Base-by-base conservation (phyloP, 1,284 basidiomycete genomes). In the Ceraceosorus guamensis region DNA sequence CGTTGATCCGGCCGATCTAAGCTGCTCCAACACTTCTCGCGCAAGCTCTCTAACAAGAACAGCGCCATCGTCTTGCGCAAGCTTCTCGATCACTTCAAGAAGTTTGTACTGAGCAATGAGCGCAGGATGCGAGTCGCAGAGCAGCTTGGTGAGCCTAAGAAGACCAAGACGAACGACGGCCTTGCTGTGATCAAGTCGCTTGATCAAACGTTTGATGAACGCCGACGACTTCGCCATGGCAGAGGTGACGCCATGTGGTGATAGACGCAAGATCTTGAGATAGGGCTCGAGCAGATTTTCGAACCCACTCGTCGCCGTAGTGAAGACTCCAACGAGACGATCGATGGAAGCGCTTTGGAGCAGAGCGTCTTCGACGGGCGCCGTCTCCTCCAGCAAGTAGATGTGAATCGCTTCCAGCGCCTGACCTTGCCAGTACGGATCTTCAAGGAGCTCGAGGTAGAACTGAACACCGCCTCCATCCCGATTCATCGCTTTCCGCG, bases 321-420 rank as follows among this genome's bases (percentile, higher is more conserved):
- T 83, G 76, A 97, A 97, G 74, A 89, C 88, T 60, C 82, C 83
- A 34, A 92, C 81, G 10, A 98, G 79, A 0, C 83, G 80, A 6
- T 90, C 87, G 14, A 89, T 78, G 0, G 89, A 81, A 3, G 81
- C 78, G 1, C 82, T 78, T 69, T 88, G 86, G 46, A 87, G 79
- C 0, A 98, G 80, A 37, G 87, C 85, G 70, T 92, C 90, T 75
- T 97, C 93, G 4, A 98, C 88, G 51, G 90, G 83, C 2, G 89
- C 85, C 1, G 89, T 89, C 78, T 97, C 93, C 71, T 96, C 93
- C 79, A 91, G 88, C 59, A 97, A 79, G 93, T 93, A 97, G 4
- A 88, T 87, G 6, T 91, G 78, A 35, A 96, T 84, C 5, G 91
- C 85, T 74, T 98, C 93, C 54, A 97, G 78, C 10, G 92, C 89